Evolutionary conservation across 2,329 filamentous ascomycete genomes (phyloP).

Genomic region (Triangularia setosa): DNA sequence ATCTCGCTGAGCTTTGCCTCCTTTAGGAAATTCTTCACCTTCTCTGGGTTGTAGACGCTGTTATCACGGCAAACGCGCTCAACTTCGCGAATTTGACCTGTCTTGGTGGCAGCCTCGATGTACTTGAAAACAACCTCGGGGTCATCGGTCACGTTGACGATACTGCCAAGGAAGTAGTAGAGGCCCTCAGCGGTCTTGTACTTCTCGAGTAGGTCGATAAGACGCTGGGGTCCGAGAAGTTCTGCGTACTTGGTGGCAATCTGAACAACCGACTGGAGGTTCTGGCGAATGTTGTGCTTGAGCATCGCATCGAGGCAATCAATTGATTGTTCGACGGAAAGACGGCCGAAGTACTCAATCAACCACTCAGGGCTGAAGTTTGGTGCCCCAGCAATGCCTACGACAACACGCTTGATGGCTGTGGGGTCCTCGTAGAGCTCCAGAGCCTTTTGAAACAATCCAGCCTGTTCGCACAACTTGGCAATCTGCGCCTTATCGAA

Average conservation of each 20-base stretch:
- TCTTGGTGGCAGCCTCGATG: conserved; percentile 91
- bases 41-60: conserved; percentile 84
- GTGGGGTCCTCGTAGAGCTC: conserved; percentile 93
- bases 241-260: conserved; percentile 98
- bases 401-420: conserved; percentile 82
- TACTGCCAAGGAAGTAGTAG: conserved; percentile 96
- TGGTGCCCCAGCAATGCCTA: conserved; percentile 76
- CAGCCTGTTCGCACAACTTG: conserved; percentile 87
- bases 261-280: conserved; percentile 89
- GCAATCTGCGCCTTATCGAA: conserved; percentile 91
- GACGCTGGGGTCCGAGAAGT: conserved; percentile 76
- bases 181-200: conserved; percentile 96
- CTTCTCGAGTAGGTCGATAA: conserved; percentile 95
- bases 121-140: conserved; percentile 98
- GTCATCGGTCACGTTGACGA: conserved; percentile 95
- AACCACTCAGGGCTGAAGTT: conserved; percentile 91
- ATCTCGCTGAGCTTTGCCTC: conserved; percentile 90
- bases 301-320: conserved; percentile 97
- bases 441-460: conserved; percentile 78
- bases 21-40: conserved; percentile 99
- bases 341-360: conserved; percentile 84
- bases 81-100: conserved; percentile 91
- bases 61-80: conserved; percentile 96
- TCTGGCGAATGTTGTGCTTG: conserved; percentile 93
- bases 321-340: conserved; percentile 91